Conservation (phyloP, 2,329 filamentous ascomycete species). For the Epichloe amarillans region DNA sequence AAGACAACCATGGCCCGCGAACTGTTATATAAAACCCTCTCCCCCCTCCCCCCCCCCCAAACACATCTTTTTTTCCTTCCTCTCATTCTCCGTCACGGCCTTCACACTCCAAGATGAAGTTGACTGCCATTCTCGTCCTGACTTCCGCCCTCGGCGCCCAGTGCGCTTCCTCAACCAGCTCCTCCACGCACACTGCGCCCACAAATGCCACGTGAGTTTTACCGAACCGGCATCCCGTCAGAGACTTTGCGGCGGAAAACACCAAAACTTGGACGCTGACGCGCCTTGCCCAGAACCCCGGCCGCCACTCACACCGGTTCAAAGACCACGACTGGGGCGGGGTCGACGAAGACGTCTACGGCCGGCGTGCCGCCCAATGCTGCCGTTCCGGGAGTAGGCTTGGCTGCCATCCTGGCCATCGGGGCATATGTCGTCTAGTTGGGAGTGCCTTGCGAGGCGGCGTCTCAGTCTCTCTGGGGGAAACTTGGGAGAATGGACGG, state of each 20-base stretch:
- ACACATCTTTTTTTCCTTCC: too few relatives aligned
- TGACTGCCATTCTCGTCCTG: not conserved
- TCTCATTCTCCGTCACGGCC: too few relatives aligned
- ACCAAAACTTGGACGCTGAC: too few relatives aligned
- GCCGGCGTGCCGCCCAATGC: not conserved
- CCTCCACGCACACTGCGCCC: not conserved
- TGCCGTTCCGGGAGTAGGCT: not conserved
- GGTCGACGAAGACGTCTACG: not conserved
- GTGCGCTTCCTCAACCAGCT: not conserved
- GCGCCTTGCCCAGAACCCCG: not conserved
- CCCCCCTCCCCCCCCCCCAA: too few relatives aligned
- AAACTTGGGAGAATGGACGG: too few relatives aligned
- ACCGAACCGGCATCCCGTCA: too few relatives aligned
- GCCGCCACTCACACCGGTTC: not conserved
- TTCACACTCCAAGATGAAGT: not conserved
- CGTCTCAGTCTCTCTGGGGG: too few relatives aligned
- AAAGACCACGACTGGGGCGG: not conserved
- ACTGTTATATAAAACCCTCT: too few relatives aligned
- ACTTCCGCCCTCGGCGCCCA: not conserved
- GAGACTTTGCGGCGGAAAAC: too few relatives aligned
- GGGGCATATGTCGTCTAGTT: not conserved
- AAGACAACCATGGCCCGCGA: too few relatives aligned
- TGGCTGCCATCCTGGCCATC: not conserved
- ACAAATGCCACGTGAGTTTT: not conserved
- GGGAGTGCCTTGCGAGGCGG: too few relatives aligned